phyloP scores from a whole-genome alignment of 345 rosid genomes.

The Orychophragmus violaceus region DNA sequence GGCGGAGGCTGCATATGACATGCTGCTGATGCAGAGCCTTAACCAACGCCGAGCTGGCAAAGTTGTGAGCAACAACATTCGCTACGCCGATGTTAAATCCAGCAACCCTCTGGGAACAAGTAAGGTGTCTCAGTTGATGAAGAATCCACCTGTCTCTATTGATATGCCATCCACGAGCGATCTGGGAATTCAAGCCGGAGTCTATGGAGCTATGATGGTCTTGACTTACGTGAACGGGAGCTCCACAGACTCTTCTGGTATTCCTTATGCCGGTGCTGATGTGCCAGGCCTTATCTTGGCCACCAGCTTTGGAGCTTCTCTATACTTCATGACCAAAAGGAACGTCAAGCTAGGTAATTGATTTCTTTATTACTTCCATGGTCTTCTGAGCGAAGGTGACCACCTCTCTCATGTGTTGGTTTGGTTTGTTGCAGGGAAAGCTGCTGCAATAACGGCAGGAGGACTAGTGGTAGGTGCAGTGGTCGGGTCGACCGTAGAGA shows the following conservation, averaged over 20 bases:
- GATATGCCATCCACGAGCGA: conserved; percentile 62
- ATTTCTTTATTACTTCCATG: neutral
- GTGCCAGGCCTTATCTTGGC: conserved; percentile 78
- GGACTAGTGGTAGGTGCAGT: conserved; percentile 95
- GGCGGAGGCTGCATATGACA: conserved; percentile 96
- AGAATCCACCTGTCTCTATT: conserved; percentile 53
- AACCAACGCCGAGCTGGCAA: conserved; percentile 89
- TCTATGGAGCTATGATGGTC: conserved; percentile 81
- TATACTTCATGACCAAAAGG: conserved; percentile 79
- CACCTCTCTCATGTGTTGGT: conserved; percentile 11
- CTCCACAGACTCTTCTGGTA: conserved; percentile 36
- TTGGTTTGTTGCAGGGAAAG: conserved; percentile 54
- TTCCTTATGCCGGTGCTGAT: conserved; percentile 65
- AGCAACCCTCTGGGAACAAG: conserved; percentile 40
- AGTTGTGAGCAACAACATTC: conserved; percentile 60
- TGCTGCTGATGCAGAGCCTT: conserved; percentile 91
- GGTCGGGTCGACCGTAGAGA: conserved; percentile 84
- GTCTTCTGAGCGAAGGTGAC: no score
- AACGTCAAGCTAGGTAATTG: conserved; percentile 69
- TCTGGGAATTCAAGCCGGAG: conserved; percentile 79
- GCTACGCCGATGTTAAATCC: conserved; percentile 89
- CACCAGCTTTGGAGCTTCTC: conserved; percentile 78
- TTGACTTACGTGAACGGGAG: conserved; percentile 75
- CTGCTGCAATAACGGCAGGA: conserved; percentile 64
- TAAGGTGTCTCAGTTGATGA: conserved; percentile 68